Base-by-base conservation (phyloP, 2,329 filamentous ascomycete genomes). In the Fusarium sp. region DNA sequence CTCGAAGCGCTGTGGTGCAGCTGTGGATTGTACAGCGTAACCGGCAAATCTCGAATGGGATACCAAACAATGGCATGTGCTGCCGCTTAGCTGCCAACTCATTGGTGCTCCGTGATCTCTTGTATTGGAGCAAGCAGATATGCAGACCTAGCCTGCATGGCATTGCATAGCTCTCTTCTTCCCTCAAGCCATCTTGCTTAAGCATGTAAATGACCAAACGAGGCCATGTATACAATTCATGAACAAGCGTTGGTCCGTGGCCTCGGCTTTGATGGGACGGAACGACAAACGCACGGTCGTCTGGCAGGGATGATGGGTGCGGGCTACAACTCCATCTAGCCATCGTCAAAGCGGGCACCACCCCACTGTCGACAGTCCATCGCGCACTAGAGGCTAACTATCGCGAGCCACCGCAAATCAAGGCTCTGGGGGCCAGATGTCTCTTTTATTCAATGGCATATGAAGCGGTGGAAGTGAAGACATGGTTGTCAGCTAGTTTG, bases 201-300 rank as follows among this genome's bases (percentile, higher is more conserved):
- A 47, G 24, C 28, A 31, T 31, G 28, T 24, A 36, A 44, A 39
- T 26, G 38, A 57, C 47, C 33, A 45, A 40, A 44, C 49, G 50
- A 62, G 54, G 56, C 34, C 50, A 46, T 39, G 33, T 21, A 40
- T 21, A 55, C 56, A 47, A 28, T 40, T 57, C 49, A 39, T 57
- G 71, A 75, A 73, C 71, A 75, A 72, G 66, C 74, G 71, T 71
- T 75, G 73, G 71, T 75, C 73, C 70, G 71, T 75, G 73, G 64
- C 50, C 61, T 73, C 70, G 58, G 69, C 59, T 72, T 54, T 63
- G 63, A 73, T 69, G 73, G 69, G 64, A 72, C 65, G 64, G 62
- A 72, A 55, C 64, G 62, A 74, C 57, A 53, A 52, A 65, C 64
- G 71, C 72, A 74, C 65, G 68, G 72, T 57, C 56, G 43, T 42